Evolutionary conservation across 192 early-diverging fungal genomes (phyloP), one percentile per base, ranked within the genome.

Genomic region (Gonapodya prolifera): DNA sequence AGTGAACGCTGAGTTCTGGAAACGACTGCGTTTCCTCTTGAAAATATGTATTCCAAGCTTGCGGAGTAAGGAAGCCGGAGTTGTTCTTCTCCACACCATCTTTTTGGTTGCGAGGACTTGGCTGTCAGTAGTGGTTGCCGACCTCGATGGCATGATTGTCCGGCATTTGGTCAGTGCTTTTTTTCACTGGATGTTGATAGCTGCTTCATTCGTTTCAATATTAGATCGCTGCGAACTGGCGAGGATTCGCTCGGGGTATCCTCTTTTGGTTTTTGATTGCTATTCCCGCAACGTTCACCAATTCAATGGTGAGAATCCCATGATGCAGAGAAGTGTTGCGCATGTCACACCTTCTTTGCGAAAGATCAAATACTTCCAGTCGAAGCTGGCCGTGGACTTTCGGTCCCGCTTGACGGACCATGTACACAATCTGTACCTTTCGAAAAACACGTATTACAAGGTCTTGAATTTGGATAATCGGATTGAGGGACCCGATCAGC

Each of bases 251-350:
- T 35, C 83, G 87, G 1, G 91, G 92, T 33, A 80, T 97, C 29
- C 86, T 86, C 23, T 94, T 92, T 75, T 98, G 95, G 94, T 95
- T 98, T 81, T 88, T 91, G 29, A 94, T 98, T 80, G 94, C 96
- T 17, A 83, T 98, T 1, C 96, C 96, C 28, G 95, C 96, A 1
- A 97, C 95, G 2, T 98, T 96, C 82, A 98, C 96, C 36, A 98
- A 98, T 83, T 94, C 91, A 84, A 98, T 98, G 96, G 94, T 93
- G 83, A 83, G 85, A 71, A 80, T 78, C 70, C 70, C 78, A 34
- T 73, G 83, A 76, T 81, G n/a, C 78, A 35, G 8, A 35, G 35
- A 23, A 23, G n/a, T 30, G 18, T 35, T 69, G 45, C n/a, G 13
- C n/a, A 8, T n/a, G 8, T 8, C 8, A 8, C 45, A 69, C 45